These are phyloP conservation scores for Candida takata DNA, from an alignment of 805 yeast species.

Conservation along the genomic window DNA sequence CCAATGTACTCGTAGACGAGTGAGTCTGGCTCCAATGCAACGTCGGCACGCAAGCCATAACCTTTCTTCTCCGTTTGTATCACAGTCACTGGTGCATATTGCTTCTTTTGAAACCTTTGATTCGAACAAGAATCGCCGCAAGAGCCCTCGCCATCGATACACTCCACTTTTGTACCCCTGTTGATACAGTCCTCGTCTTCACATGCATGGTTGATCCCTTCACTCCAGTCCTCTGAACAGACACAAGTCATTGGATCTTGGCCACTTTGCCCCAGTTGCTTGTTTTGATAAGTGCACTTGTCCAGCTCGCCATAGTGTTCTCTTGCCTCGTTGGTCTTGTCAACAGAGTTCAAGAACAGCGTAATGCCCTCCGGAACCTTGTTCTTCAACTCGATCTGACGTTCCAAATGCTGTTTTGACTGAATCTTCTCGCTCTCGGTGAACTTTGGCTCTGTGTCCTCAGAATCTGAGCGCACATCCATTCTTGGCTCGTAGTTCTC, in stretches of 20 bases:
- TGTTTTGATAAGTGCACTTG: slow-evolving; percentile 56
- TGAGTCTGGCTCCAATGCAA: slow-evolving; percentile 47
- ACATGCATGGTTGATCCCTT: slow-evolving; percentile 57
- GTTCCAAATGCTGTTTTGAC: slow-evolving; percentile 14
- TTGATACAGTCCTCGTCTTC: slow-evolving; percentile 88
- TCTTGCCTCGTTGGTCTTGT: slow-evolving; percentile 65
- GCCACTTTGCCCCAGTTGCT: slow-evolving; percentile 59
- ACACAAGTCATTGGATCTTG: slow-evolving; percentile 86
- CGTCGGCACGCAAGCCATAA: slow-evolving; percentile 75
- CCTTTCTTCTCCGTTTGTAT: slow-evolving; percentile 82
- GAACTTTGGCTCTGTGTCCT: slow-evolving; percentile 12
- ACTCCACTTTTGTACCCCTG: slow-evolving; percentile 86
- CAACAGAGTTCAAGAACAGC: slow-evolving; percentile 33
- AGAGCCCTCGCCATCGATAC: slow-evolving; percentile 57
- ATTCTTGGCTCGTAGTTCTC: slow-evolving; percentile 12
- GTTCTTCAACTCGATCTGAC: slow-evolving; percentile 13
- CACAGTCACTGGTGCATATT: slow-evolving; percentile 75
- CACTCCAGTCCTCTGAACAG: slow-evolving; percentile 51
- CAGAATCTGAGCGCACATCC: neutral
- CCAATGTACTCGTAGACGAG: slow-evolving; percentile 92
- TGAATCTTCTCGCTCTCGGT: slow-evolving; percentile 15
- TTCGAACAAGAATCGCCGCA: slow-evolving; percentile 82
- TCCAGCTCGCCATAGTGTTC: slow-evolving; percentile 47
- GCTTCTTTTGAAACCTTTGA: slow-evolving; percentile 76
- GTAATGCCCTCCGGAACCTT: slow-evolving; percentile 16